These are phyloP conservation scores for Xylaria sp. DNA, from an alignment of 2,329 filamentous ascomycete genomes.

Conservation along the genomic window DNA sequence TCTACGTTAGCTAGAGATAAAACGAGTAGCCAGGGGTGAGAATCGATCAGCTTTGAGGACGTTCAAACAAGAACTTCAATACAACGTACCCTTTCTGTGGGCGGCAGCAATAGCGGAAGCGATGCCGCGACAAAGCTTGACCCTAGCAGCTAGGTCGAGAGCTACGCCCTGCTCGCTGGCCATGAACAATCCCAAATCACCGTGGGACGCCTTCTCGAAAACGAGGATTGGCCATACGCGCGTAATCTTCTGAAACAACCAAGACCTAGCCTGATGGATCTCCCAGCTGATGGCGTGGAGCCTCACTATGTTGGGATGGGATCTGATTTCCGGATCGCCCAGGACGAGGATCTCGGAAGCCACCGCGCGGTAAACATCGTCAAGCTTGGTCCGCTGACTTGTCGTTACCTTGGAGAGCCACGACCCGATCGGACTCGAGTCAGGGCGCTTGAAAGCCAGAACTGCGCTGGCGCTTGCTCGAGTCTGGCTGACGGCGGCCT, in stretches of 20 bases:
- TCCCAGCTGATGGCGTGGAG: background rate
- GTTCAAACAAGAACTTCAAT: background rate
- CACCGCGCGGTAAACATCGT: background rate
- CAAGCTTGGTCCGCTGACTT: background rate
- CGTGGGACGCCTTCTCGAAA: background rate
- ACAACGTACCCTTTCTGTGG: background rate
- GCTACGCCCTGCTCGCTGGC: background rate
- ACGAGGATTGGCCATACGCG: background rate
- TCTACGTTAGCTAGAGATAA: background rate
- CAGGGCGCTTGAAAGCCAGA: background rate
- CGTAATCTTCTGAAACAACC: background rate
- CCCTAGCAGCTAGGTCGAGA: background rate
- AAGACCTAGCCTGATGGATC: background rate
- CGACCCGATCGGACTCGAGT: background rate
- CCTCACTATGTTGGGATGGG: background rate
- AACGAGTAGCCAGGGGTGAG: background rate
- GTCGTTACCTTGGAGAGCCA: background rate
- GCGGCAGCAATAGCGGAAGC: background rate
- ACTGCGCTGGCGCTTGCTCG: background rate
- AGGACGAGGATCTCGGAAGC: slow-evolving; percentile 3
- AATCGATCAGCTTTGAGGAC: background rate
- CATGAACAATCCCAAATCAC: background rate
- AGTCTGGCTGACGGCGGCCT: background rate
- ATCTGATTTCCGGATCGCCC: background rate
- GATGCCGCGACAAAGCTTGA: background rate